These are phyloP conservation scores for Calonectria montana DNA, from an alignment of 2,329 filamentous ascomycete genomes.

Conservation along the genomic window DNA sequence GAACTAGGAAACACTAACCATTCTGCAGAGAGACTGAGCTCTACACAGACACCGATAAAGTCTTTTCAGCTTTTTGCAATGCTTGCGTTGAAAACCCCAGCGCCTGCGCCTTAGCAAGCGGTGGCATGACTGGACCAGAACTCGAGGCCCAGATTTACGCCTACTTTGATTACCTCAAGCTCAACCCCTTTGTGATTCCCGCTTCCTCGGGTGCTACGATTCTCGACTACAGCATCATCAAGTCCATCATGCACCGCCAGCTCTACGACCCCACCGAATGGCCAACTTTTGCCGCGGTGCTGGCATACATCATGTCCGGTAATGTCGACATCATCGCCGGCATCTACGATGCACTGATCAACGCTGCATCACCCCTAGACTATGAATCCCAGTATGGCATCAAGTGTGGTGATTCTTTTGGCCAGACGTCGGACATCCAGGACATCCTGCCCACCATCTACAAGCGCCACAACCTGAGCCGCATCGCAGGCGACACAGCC, in stretches of 20 bases:
- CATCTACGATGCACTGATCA: neutral
- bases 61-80: constrained; percentile 40
- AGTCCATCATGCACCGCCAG: constrained; percentile 4
- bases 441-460: constrained; percentile 41
- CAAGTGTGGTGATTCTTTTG: constrained; percentile 49
- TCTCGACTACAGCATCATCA: constrained; percentile 37
- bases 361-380: neutral
- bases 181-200: constrained; percentile 37
- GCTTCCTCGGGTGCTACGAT: constrained; percentile 2
- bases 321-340: constrained; percentile 9
- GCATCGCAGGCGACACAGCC: constrained; percentile 40
- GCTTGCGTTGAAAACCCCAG: constrained; percentile 37
- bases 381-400: constrained; percentile 38
- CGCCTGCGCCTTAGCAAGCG: constrained; percentile 36
- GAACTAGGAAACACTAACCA: neutral
- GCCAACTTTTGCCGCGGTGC: constrained; percentile 50
- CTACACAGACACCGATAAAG: constrained; percentile 40
- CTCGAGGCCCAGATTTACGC: constrained; percentile 39
- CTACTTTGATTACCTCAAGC: constrained; percentile 38
- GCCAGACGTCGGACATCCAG: constrained; percentile 40
- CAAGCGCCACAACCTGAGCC: constrained; percentile 39
- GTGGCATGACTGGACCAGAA: constrained; percentile 27
- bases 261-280: constrained; percentile 48
- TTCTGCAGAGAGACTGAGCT: constrained; percentile 37
- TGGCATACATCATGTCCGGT: constrained; percentile 52